Base-by-base conservation (phyloP, 2,329 filamentous ascomycete genomes). In the Aspergillus vadensis region DNA sequence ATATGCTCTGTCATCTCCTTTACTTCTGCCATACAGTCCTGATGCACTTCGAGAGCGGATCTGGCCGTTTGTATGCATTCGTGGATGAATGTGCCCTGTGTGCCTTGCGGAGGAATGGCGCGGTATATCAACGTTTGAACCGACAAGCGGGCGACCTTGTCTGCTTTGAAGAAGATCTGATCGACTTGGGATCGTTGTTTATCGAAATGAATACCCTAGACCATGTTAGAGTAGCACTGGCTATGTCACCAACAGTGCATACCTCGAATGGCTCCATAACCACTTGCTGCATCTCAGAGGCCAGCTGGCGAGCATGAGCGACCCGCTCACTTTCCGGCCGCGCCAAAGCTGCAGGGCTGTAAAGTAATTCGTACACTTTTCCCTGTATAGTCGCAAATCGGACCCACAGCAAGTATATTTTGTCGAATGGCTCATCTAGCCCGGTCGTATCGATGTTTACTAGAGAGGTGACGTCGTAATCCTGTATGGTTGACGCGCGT, bases 341-440 rank as follows among this genome's bases (percentile, higher is more conserved):
- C 43, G 61, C 70, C 56, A 69, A 67, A 59, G 65, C 73, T 9
- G 66, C 68, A 10, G 73, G 65, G 59, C 76, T 67, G 63, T 88
- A 89, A 2, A 87, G 70, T 3, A 82, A 75, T 64, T 86, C 82
- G 65, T 89, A 89, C 5, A 86, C 81, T 14, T 83, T 77, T 14
- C 85, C 84, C 63, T 88, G 83, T 9, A 89, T 78, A 23, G 80
- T 80, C 8, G 84, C 82, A 6, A 85, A 78, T 25, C 77, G 77
- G 43, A 87, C 80, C 85, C 86, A 88, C 38, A 82, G 72, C 10
- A 77, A 72, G 25, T 85, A 82, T 23, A 86, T 74, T 7, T 73
- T 70, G 4, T 78, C 79, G 73, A 83, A 84, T 4, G 73, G 65
- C 10, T 72, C 48, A 17, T 56, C 30, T 52, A 60, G 36, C 8